Percentiles rank a stretch among this genome's conserved stretches.
Evolutionary conservation across 805 yeast genomes (phyloP).

Genomic region (Barnettozyma siamensis): DNA sequence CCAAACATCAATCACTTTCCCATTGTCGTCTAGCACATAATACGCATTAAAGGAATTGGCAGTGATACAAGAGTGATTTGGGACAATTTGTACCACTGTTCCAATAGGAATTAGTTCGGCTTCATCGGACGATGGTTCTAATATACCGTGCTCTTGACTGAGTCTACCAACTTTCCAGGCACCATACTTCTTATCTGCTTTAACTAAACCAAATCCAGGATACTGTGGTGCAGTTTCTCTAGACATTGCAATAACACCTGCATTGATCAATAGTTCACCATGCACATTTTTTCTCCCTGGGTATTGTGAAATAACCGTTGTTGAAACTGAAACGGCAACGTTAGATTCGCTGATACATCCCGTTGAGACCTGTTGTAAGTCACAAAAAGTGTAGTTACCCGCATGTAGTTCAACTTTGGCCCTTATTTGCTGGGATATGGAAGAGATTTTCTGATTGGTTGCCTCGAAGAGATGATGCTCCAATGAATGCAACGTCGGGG

Average conservation of each 20-base stretch:
- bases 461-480: slow-evolving; percentile 22
- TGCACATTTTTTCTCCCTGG: slow-evolving; percentile 45
- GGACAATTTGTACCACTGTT: slow-evolving; percentile 47
- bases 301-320: slow-evolving; percentile 56
- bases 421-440: slow-evolving; percentile 19
- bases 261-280: slow-evolving; percentile 61
- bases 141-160: slow-evolving; percentile 77
- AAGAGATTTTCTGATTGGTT: slow-evolving; percentile 10
- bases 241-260: slow-evolving; percentile 67
- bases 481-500: slow-evolving; percentile 71
- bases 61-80: slow-evolving; percentile 72
- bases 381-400: slow-evolving; percentile 73
- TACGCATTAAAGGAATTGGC: slow-evolving; percentile 52
- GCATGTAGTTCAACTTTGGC: slow-evolving; percentile 67
- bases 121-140: slow-evolving; percentile 35
- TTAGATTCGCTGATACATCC: slow-evolving; percentile 42
- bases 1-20: slow-evolving; percentile 56
- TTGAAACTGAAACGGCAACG: slow-evolving; percentile 48
- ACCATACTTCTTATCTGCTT: slow-evolving; percentile 36
- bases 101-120: slow-evolving; percentile 45
- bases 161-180: slow-evolving; percentile 63
- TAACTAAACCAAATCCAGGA: slow-evolving; percentile 55
- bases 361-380: slow-evolving; percentile 73
- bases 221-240: slow-evolving; percentile 52
- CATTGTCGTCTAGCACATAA: slow-evolving; percentile 45